These are phyloP conservation scores for Aureobasidium sp. DNA, from an alignment of 2,329 filamentous ascomycete species.

Conservation along the genomic window DNA sequence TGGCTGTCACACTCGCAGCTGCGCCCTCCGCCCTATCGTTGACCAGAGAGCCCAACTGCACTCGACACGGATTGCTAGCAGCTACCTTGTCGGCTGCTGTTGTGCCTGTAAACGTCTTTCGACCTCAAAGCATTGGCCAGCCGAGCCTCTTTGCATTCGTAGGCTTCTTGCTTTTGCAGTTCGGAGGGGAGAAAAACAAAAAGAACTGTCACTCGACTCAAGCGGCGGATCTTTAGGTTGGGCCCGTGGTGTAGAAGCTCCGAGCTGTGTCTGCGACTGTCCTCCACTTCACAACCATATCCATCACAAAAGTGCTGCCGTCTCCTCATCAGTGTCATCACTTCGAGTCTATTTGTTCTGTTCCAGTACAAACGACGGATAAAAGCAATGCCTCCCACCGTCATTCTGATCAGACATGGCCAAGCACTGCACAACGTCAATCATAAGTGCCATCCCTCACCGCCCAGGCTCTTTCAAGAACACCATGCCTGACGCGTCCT, in stretches of 20 bases:
- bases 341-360: not conserved
- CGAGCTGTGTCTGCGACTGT: not conserved
- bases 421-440: constrained; percentile 38
- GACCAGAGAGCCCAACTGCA: not conserved
- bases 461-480: not conserved
- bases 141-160: constrained; percentile 1
- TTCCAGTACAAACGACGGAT: not conserved
- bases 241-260: not conserved
- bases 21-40: not conserved
- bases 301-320: not conserved
- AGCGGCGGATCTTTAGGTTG: not conserved
- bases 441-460: constrained; percentile 18
- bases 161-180: not conserved
- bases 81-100: not conserved
- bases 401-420: constrained; percentile 38
- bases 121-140: not conserved
- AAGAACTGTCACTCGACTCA: not conserved
- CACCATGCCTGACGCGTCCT: not conserved
- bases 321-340: not conserved
- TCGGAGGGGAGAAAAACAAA: not conserved
- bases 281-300: not conserved
- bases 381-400: constrained; percentile 32
- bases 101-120: not conserved
- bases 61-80: not conserved
- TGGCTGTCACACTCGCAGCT: not conserved